Conservation (phyloP, 176 grass and related monocot species). For the Aegilops umbellulata region DNA sequence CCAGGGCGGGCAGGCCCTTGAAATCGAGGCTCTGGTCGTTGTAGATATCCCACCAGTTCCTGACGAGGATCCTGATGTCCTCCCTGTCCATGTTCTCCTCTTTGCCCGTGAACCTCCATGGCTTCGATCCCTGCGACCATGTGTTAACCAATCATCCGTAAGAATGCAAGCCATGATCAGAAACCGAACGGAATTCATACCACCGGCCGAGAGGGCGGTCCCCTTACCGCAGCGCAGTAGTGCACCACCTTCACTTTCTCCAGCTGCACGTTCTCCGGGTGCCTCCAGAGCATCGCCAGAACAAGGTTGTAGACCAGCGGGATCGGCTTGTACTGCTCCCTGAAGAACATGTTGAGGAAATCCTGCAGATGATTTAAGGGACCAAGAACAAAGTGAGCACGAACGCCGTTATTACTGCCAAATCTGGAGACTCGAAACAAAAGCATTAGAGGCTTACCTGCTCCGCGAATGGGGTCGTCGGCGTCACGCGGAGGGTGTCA, state of each 20-base stretch:
- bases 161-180: background rate
- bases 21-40: conserved; percentile 63
- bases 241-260: conserved; percentile 86
- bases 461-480: conserved; percentile 73
- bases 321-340: conserved; percentile 84
- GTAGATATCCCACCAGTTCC: conserved; percentile 86
- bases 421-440: background rate
- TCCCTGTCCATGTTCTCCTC: conserved; percentile 89
- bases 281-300: conserved; percentile 92
- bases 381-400: background rate
- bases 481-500: conserved; percentile 40
- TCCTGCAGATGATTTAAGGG: conserved; percentile 55
- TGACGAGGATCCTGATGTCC: conserved; percentile 71
- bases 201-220: background rate
- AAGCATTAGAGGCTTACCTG: conserved; percentile 30
- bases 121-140: conserved; percentile 71
- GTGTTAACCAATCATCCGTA: background rate
- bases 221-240: conserved; percentile 85
- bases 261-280: conserved; percentile 87
- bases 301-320: conserved; percentile 80
- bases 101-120: conserved; percentile 88
- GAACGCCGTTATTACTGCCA: background rate
- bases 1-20: conserved; percentile 38
- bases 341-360: conserved; percentile 93
- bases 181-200: background rate